Percentiles rank a stretch among this genome's conserved stretches.
phyloP scores from a whole-genome alignment of 2,329 filamentous ascomycete species.

The Exophiala spinifera region DNA sequence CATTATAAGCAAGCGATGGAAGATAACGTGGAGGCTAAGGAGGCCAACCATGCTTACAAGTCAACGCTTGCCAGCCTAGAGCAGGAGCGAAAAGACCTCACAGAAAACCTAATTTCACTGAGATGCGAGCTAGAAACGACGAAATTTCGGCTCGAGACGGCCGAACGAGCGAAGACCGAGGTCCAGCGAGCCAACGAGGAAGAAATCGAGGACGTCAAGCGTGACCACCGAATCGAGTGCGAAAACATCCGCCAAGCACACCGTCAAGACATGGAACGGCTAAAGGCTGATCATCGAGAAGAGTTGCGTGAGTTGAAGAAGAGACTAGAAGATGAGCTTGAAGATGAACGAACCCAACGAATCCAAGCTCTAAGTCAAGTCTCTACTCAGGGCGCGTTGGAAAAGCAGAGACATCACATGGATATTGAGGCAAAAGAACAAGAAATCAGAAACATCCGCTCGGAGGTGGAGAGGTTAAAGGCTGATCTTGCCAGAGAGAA shows the following conservation, averaged over 20 bases:
- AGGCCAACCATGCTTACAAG: slow-evolving; percentile 71
- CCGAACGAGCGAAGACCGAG: slow-evolving; percentile 52
- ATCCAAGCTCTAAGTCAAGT: slow-evolving; percentile 65
- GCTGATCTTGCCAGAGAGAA: slow-evolving; percentile 61
- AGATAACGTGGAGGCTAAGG: slow-evolving; percentile 68
- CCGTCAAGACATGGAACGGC: slow-evolving; percentile 55
- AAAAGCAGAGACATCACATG: slow-evolving; percentile 42
- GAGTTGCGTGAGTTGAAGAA: slow-evolving; percentile 64
- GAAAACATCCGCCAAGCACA: slow-evolving; percentile 42
- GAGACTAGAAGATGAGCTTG: slow-evolving; percentile 62
- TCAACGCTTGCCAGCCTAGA: slow-evolving; percentile 62
- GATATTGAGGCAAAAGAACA: slow-evolving; percentile 54
- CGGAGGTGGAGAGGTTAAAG: slow-evolving; percentile 41
- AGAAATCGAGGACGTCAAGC: slow-evolving; percentile 50
- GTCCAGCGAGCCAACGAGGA: slow-evolving; percentile 51
- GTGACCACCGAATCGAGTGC: slow-evolving; percentile 50
- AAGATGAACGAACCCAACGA: slow-evolving; percentile 60
- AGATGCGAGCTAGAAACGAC: slow-evolving; percentile 66
- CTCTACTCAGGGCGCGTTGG: slow-evolving; percentile 50
- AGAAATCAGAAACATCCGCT: slow-evolving; percentile 47
- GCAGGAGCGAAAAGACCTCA: slow-evolving; percentile 48
- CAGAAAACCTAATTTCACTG: slow-evolving; percentile 53
- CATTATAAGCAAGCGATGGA: slow-evolving; percentile 67
- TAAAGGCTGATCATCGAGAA: slow-evolving; percentile 63
- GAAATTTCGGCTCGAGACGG: slow-evolving; percentile 50